Percentiles rank a stretch among this genome's conserved stretches.
Evolutionary conservation across 371 early-diverging fungal species (phyloP).

Genomic region (Actinomortierella ambigua): DNA sequence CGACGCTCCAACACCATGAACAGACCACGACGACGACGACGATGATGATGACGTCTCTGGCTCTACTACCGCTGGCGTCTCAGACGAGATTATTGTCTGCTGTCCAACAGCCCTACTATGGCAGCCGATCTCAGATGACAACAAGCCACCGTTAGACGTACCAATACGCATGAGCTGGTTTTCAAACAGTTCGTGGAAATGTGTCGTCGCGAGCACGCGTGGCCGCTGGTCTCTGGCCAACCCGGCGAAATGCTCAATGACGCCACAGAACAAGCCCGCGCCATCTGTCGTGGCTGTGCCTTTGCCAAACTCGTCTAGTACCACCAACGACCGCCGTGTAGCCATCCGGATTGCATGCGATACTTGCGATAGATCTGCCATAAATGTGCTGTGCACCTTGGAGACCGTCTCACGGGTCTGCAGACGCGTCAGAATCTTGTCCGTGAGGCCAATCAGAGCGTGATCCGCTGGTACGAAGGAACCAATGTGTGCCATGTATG

Average conservation of each 20-base stretch:
- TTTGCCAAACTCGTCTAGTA: slow-evolving; percentile 99
- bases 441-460: slow-evolving; percentile 87
- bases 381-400: slow-evolving; percentile 75
- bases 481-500: slow-evolving; percentile 94
- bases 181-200: slow-evolving; percentile 85
- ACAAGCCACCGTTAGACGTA: too few relatives aligned
- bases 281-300: slow-evolving; percentile 86
- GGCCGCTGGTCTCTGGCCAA: slow-evolving; percentile 16
- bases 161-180: slow-evolving; percentile 13
- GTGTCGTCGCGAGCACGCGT: slow-evolving; percentile 89
- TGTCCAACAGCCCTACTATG: too few relatives aligned
- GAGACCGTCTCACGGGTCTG: slow-evolving; percentile 64
- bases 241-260: slow-evolving; percentile 33
- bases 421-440: slow-evolving; percentile 86
- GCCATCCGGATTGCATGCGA: slow-evolving; percentile 56
- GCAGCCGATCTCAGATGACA: too few relatives aligned
- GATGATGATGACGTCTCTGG: too few relatives aligned
- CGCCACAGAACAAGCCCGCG: slow-evolving; percentile 36
- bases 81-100: too few relatives aligned
- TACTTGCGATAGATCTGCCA: slow-evolving; percentile 62
- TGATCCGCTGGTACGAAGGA: slow-evolving; percentile 89
- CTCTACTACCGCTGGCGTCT: too few relatives aligned
- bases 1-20: too few relatives aligned
- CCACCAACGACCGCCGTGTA: slow-evolving; percentile 67
- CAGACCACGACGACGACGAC: too few relatives aligned